Percentiles rank a stretch among this genome's conserved stretches.
Conservation (phyloP, 139 green algal species). For the Pleodorina starrii region DNA sequence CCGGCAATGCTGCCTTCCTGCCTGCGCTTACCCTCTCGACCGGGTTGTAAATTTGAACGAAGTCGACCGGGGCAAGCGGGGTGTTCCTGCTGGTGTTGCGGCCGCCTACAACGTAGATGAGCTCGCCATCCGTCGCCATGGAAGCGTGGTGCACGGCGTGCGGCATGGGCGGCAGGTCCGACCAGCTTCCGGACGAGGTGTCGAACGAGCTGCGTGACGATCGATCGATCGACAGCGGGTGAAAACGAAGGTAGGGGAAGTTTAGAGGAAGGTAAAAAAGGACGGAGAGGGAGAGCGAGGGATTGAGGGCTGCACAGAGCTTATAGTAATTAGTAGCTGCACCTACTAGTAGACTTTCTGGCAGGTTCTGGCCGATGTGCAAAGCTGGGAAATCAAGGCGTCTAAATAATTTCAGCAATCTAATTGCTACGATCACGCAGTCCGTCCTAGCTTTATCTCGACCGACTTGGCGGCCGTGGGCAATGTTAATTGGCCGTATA, state of each 20-base stretch:
- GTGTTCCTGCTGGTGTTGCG: conserved; percentile 2
- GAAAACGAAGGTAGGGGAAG: neutral
- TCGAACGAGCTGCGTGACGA: neutral
- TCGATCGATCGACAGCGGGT: neutral
- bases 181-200: neutral
- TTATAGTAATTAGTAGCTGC: neutral
- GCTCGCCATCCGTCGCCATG: neutral
- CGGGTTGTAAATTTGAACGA: conserved; percentile 14
- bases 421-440: no score
- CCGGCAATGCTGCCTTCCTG: no score
- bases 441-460: neutral
- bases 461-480: no score
- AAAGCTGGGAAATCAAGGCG: no score
- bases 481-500: no score
- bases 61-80: neutral
- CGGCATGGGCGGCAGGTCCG: neutral
- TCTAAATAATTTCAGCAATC: no score
- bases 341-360: neutral
- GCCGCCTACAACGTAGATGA: neutral
- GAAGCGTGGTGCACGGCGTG: conserved; percentile 6
- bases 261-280: neutral
- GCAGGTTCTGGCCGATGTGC: no score
- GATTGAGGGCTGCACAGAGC: neutral
- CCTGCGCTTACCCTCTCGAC: neutral
- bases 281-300: neutral